Percentiles rank a stretch among this genome's conserved stretches.
Conservation (phyloP, 139 green algal species). For the Closterium sp. region DNA sequence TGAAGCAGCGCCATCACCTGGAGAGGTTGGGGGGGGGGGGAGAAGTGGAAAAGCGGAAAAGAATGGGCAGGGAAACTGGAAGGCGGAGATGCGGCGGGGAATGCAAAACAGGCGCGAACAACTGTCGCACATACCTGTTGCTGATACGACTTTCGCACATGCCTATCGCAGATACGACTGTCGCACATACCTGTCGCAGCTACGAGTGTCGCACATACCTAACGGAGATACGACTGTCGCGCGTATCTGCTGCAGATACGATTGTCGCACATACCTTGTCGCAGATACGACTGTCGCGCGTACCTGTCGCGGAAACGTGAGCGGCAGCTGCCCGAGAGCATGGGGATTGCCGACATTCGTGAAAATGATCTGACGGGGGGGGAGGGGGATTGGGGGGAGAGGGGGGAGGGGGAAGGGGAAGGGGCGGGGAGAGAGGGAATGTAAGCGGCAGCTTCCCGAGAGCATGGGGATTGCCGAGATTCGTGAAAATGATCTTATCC, state of each 20-base stretch:
- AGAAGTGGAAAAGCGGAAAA: too few relatives aligned
- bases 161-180: background rate
- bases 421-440: too few relatives aligned
- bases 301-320: constrained; percentile 88
- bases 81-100: too few relatives aligned
- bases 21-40: background rate
- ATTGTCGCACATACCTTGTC: too few relatives aligned
- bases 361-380: constrained; percentile 74
- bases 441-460: constrained; percentile 80
- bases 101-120: too few relatives aligned
- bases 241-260: constrained; percentile 79
- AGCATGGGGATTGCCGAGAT: constrained; percentile 92
- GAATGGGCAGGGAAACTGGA: too few relatives aligned
- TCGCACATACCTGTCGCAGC: background rate
- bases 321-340: constrained; percentile 78
- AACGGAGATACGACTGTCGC: background rate
- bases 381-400: too few relatives aligned
- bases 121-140: too few relatives aligned
- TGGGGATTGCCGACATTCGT: constrained; percentile 97
- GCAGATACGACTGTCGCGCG: background rate
- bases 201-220: background rate
- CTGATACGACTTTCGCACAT: too few relatives aligned
- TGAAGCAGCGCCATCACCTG: constrained; percentile 78
- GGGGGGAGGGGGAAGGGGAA: too few relatives aligned
- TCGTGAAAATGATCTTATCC: constrained; percentile 87